phyloP scores from a whole-genome alignment of 257 asterid species.

The Scutellaria galericulata region DNA sequence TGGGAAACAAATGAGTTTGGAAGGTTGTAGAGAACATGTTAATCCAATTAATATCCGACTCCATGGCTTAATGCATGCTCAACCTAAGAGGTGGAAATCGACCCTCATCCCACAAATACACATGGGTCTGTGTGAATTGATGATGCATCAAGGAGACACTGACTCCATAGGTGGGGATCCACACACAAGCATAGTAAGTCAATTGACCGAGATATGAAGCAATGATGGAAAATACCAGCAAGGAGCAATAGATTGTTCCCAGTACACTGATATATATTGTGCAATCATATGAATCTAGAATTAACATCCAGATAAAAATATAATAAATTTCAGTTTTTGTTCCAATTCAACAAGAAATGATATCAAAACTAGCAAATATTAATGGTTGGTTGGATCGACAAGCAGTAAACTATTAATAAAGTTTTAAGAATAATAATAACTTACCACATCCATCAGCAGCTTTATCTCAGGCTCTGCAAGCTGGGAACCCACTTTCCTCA shows the following conservation, averaged over 20 bases:
- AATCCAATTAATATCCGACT: too few relatives aligned
- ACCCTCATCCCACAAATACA: too few relatives aligned
- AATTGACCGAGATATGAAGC: not conserved
- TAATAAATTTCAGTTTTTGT: not conserved
- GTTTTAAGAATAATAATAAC: slow-evolving; percentile 22
- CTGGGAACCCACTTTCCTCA: slow-evolving; percentile 85
- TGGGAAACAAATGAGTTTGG: not conserved
- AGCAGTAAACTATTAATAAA: slow-evolving; percentile 11
- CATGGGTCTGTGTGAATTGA: too few relatives aligned
- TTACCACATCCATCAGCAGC: slow-evolving; percentile 93
- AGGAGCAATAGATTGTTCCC: not conserved
- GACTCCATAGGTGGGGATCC: not conserved
- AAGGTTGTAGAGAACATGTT: not conserved
- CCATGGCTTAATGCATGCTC: too few relatives aligned
- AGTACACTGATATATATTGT: not conserved
- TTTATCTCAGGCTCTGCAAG: slow-evolving; percentile 90
- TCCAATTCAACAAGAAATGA: not conserved
- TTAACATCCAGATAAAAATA: not conserved
- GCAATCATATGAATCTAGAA: not conserved
- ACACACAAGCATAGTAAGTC: not conserved
- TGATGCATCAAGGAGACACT: not conserved
- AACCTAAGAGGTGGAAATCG: too few relatives aligned
- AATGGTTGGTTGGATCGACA: slow-evolving; percentile 3
- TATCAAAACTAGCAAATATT: slow-evolving; percentile 3
- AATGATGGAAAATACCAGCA: slow-evolving; percentile 1